A percentile compares a stretch with the other conserved stretches of the same genome.
Evolutionary conservation across 116 monocot species (phyloP).

Genomic region (Iris pallida): DNA sequence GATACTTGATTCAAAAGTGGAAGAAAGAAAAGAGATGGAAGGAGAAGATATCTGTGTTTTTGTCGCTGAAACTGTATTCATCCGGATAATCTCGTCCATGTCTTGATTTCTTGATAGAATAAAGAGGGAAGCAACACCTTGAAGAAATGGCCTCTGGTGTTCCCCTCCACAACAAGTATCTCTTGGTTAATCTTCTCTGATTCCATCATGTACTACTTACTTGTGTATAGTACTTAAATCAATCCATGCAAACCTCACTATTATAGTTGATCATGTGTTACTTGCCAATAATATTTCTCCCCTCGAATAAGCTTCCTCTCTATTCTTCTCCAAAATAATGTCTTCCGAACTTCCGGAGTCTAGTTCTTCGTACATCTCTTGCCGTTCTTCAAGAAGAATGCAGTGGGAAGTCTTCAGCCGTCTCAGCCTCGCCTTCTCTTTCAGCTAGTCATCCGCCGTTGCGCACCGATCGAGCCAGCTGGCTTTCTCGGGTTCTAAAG

Average conservation of each 20-base stretch:
- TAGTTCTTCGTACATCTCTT: neutral
- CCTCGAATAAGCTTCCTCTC: neutral
- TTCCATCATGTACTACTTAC: too few relatives aligned
- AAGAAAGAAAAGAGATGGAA: neutral
- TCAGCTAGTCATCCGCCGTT: conserved; percentile 5
- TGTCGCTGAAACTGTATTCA: neutral
- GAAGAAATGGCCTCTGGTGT: neutral
- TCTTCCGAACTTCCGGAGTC: neutral
- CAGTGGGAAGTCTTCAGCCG: conserved; percentile 24
- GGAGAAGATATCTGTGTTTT: conserved; percentile 1
- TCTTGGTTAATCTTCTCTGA: conserved; percentile 5
- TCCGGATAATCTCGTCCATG: neutral
- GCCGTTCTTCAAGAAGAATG: conserved; percentile 14
- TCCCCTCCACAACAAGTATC: conserved; percentile 6
- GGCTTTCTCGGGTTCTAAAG: neutral
- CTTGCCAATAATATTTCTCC: neutral
- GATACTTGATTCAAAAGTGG: neutral
- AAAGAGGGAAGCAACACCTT: neutral
- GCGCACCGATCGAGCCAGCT: neutral
- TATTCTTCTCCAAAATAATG: conserved; percentile 16
- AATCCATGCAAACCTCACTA: neutral
- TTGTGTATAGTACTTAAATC: neutral
- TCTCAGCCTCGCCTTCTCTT: conserved; percentile 17
- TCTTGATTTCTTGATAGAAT: neutral
- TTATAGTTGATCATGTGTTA: neutral